Conservation (phyloP, 225 moss, liverwort and hornwort species). For the Marchantia polymorpha region DNA sequence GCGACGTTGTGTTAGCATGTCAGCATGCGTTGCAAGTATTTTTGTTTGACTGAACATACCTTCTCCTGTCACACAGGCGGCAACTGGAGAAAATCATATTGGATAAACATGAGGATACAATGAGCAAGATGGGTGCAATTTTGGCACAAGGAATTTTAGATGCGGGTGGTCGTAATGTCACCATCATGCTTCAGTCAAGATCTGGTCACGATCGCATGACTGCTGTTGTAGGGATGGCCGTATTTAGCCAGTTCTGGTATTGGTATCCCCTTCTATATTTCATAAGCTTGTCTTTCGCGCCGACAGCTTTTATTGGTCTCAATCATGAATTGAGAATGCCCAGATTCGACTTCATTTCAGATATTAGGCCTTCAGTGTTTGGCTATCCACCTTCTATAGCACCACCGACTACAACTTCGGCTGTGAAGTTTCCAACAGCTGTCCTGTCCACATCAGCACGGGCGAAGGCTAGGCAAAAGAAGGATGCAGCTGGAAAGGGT, state of each 20-base stretch:
- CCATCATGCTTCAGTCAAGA: constrained; percentile 95
- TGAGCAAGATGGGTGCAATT: constrained; percentile 99
- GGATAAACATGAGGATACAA: constrained; percentile 96
- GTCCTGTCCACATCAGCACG: constrained; percentile 88
- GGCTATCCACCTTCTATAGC: constrained; percentile 92
- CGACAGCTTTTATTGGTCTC: constrained; percentile 92
- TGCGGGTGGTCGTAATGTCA: constrained; percentile 93
- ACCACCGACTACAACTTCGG: constrained; percentile 74
- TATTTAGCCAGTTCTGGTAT: constrained; percentile 99
- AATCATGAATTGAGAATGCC: constrained; percentile 91
- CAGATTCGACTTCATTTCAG: constrained; percentile 89
- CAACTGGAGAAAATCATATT: constrained; percentile 90
- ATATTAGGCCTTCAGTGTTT: constrained; percentile 70
- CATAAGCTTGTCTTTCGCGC: constrained; percentile 85
- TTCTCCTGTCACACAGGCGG: constrained; percentile 33
- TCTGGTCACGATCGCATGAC: constrained; percentile 95
- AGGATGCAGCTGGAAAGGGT: constrained; percentile 58
- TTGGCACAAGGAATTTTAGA: constrained; percentile 89
- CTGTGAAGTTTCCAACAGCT: constrained; percentile 84
- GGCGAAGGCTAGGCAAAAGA: constrained; percentile 81
- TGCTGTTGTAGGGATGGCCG: constrained; percentile 97
- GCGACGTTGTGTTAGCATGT: not conserved
- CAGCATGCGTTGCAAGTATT: not conserved
- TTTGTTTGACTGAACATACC: not conserved
- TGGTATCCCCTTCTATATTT: constrained; percentile 97